Evolutionary conservation across 768 basidiomycete genomes (phyloP), one percentile per base, ranked within the genome.

Genomic region (Trametes cingulata): DNA sequence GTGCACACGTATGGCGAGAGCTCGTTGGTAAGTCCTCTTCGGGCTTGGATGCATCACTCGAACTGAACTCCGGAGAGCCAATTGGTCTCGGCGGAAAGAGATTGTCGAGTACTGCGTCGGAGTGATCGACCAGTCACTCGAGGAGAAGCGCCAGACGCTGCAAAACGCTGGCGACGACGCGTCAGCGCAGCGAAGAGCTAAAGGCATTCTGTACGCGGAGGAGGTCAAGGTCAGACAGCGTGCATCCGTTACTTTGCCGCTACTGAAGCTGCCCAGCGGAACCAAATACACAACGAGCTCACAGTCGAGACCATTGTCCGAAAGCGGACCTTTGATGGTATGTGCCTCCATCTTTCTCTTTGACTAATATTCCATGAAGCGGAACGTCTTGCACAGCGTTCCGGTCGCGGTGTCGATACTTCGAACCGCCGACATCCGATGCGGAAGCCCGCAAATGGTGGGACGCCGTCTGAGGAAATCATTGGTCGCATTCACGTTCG

Each of bases 321-420:
- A 52, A 80, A 80, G 60, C 80, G 90, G 65, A 85, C 89, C 29
- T 73, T 87, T 51, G 86, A 91, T 68, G 91, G 91, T 86, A 67
- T 68, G 83, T 48, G 36, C 43, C 17, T n/a, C 48, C 25, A 40
- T 43, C 40, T 41, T 36, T n/a, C 37, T 36, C 42, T 33, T 39
- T 45, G 48, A 45, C 60, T 58, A 56, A 67, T 33, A 50, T 52
- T 19, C 46, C 20, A 36, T 58, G 56, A 62, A 56, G 58, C 45
- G 51, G 62, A 63, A n/a, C 35, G 25, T 63, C 48, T 45, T 60
- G 41, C 45, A 53, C 71, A 94, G 91, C 88, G 33, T 93, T 94
- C 71, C 80, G 80, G 59, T 81, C 88, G 45, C 86, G 90, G 50
- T 94, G 91, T 76, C 84, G 82, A 69, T 92, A 88, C 71, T 94